A percentile compares a stretch with the other conserved stretches of the same genome.
These are phyloP conservation scores for Pseudotsuga menziesii DNA, from an alignment of 75 land plant species.

Conservation along the genomic window DNA sequence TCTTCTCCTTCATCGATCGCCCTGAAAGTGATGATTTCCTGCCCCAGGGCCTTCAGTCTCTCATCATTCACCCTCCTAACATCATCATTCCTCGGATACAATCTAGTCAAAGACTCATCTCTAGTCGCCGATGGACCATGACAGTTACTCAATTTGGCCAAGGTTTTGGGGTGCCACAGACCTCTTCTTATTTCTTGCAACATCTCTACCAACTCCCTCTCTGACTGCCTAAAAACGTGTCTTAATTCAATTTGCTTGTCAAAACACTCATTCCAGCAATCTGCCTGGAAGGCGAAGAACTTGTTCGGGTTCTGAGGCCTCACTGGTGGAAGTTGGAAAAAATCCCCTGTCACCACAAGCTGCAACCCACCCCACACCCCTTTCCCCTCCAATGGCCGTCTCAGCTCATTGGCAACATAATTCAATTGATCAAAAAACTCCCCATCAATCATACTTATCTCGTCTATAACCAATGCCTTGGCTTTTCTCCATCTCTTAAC, in stretches of 20 bases:
- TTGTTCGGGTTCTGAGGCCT: slow-evolving; percentile 20
- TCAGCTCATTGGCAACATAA: slow-evolving; percentile 40
- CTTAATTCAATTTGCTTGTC: slow-evolving; percentile 62
- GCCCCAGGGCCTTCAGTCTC: slow-evolving; percentile 35
- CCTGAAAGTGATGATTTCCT: slow-evolving; percentile 18
- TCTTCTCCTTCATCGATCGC: slow-evolving; percentile 51
- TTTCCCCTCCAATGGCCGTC: slow-evolving; percentile 3
- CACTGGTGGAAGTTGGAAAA: slow-evolving; percentile 78
- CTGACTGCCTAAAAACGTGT: slow-evolving; percentile 60
- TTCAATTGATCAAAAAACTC: slow-evolving; percentile 67
- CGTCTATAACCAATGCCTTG: slow-evolving; percentile 67
- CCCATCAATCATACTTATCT: slow-evolving; percentile 76
- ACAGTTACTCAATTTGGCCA: slow-evolving; percentile 25
- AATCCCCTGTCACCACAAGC: slow-evolving; percentile 71
- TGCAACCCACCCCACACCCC: slow-evolving; percentile 66
- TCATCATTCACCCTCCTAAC: slow-evolving; percentile 47
- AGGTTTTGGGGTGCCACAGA: slow-evolving; percentile 17
- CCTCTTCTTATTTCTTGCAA: slow-evolving; percentile 66
- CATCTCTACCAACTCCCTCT: slow-evolving; percentile 38
- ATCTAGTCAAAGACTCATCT: slow-evolving; percentile 22
- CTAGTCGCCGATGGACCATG: background rate
- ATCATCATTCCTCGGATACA: slow-evolving; percentile 57
- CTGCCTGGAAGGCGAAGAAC: slow-evolving; percentile 68
- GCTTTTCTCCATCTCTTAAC: slow-evolving; percentile 47
- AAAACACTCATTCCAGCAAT: slow-evolving; percentile 72